Evolutionary conservation across 148 eudicot species (phyloP).

Genomic region (Vaccinium myrtillus): DNA sequence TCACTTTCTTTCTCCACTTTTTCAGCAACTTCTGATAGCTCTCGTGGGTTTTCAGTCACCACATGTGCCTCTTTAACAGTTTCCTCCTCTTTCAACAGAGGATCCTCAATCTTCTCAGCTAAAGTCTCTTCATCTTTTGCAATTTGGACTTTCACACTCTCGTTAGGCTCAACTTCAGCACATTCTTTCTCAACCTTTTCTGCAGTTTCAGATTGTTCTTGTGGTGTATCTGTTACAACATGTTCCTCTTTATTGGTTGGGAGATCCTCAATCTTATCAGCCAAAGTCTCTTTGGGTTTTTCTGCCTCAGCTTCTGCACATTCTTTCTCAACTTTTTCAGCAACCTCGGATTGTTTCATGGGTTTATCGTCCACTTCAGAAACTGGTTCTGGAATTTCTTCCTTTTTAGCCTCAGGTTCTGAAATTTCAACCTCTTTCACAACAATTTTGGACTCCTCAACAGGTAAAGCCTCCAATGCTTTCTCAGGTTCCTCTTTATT

Average conservation of each 20-base stretch:
- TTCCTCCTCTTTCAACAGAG: constrained; percentile 16
- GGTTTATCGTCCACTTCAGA: constrained; percentile 1
- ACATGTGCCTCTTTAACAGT: constrained; percentile 5
- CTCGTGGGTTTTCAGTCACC: not conserved
- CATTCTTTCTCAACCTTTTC: constrained; percentile 22
- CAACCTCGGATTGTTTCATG: constrained; percentile 17
- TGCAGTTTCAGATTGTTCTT: constrained; percentile 20
- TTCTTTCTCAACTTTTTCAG: constrained; percentile 26
- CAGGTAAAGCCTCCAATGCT: too few species aligned
- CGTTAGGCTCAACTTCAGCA: constrained; percentile 11
- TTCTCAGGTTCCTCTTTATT: not conserved
- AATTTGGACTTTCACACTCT: constrained; percentile 14
- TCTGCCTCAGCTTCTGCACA: constrained; percentile 4
- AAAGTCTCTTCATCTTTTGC: constrained; percentile 18
- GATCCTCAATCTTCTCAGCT: constrained; percentile 15
- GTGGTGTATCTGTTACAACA: not conserved
- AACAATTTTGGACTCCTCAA: too few species aligned
- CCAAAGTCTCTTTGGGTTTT: constrained; percentile 16
- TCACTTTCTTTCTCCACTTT: constrained; percentile 24
- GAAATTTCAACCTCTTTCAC: constrained; percentile 13
- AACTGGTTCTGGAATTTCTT: constrained; percentile 17
- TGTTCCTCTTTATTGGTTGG: not conserved
- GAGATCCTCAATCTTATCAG: constrained; percentile 15
- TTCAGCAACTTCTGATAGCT: constrained; percentile 23
- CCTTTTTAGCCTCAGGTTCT: constrained; percentile 11